A percentile compares a stretch with the other conserved stretches of the same genome.
Evolutionary conservation across 768 basidiomycete species (phyloP).

Genomic region (Paxillus involutus): DNA sequence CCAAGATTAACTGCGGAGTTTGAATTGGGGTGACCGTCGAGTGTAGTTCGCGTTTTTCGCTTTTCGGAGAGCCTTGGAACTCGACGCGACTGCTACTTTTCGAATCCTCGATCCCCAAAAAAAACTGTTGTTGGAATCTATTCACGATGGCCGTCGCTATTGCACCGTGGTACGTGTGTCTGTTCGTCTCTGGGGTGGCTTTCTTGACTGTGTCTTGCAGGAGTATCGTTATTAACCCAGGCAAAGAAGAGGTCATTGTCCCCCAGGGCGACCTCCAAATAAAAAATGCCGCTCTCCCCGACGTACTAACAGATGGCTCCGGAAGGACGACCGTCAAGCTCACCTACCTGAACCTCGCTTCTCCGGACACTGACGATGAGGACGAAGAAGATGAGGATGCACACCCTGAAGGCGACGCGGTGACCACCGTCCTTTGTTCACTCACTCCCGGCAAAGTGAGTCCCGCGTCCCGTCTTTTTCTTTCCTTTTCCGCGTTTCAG

Average conservation of each 20-base stretch:
- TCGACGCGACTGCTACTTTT: background rate
- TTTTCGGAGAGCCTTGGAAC: background rate
- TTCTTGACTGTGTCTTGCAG: conserved; percentile 34
- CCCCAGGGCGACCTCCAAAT: conserved; percentile 72
- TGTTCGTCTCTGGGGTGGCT: conserved; percentile 2
- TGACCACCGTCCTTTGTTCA: conserved; percentile 68
- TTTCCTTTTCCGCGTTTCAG: background rate
- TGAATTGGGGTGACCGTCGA: conserved; percentile 20
- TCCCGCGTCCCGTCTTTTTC: background rate
- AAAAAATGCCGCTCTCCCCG: conserved; percentile 81
- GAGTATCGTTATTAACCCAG: conserved; percentile 61
- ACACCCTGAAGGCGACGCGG: conserved; percentile 36
- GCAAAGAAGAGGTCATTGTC: conserved; percentile 53
- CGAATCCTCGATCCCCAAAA: conserved; percentile 2
- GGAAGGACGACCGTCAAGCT: conserved; percentile 71
- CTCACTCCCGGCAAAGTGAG: conserved; percentile 80
- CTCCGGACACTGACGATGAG: conserved; percentile 42
- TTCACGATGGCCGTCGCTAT: conserved; percentile 57
- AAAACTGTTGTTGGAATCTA: conserved; percentile 13
- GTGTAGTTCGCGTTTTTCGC: conserved; percentile 1
- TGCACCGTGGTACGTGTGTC: conserved; percentile 59
- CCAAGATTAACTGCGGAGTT: conserved; percentile 44
- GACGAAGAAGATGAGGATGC: conserved; percentile 43
- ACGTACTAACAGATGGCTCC: conserved; percentile 59
- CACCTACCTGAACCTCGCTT: conserved; percentile 44